Base-by-base conservation (phyloP, 129 eudicot genomes). In the Dittrichia graveolens region DNA sequence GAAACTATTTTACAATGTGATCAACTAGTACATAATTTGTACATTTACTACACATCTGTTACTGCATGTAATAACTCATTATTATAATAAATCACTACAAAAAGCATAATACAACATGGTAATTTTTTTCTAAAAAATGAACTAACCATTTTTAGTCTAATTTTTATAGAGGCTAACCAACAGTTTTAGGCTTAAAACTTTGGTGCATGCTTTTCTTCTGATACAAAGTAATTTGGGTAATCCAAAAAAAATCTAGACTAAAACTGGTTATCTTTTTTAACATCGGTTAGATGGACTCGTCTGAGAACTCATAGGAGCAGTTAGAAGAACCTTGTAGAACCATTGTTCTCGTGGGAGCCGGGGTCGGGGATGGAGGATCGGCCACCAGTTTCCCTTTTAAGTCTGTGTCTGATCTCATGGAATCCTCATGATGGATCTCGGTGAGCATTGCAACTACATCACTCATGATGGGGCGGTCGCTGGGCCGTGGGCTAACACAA, bases 401-500 rank as follows among this genome's bases (percentile, higher is more conserved):
- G 5, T 88, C 96, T 5, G 75, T 44, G 39, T 88, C 96, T 0
- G 87, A 65, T 66, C 84, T 69, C 7, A 57, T 15, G 3, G 80
- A 77, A 15, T 95, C 99, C 12, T 84, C 82, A 44, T 85, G 78
- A 14, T 89, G 83, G 75, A 95, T 95, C 75, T 95, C 99, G 63
- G 80, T 86, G 42, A 95, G 92, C 97, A 95, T 91, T 9, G 99
- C 99, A 47, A 88, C 99, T 4, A 95, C 92, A 69, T 95, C 97
- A 59, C 88, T 95, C 99, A 95, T 95, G 60, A 77, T 81, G 6
- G 99, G 99, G 0, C 99, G 94, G 52, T 95, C 99, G 47, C 74
- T 81, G 0, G 97, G 88, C 3, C 93, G 88, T 39, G 88, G 75
- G 78, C 96, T 84, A 34, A 88, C 80, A 43, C 99, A 95, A 45